phyloP scores from a whole-genome alignment of 2,329 filamentous ascomycete genomes.

The Ophiostoma novo-ulmi region DNA sequence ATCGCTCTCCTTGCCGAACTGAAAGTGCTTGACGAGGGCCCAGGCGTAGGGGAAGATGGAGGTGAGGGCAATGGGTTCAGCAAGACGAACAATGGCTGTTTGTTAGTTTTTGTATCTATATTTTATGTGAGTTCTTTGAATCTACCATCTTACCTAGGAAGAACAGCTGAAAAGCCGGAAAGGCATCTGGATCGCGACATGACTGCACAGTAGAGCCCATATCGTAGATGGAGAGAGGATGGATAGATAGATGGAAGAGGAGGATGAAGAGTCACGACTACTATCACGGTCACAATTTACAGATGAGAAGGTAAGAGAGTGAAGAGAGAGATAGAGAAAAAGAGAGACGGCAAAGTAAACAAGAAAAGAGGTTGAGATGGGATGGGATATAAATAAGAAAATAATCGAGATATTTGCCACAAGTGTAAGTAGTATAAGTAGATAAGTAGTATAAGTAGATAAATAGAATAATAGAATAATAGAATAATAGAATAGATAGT shows the following conservation, averaged over 20 bases:
- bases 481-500: background rate
- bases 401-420: background rate
- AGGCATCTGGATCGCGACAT: conserved; percentile 63
- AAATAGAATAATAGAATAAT: background rate
- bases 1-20: conserved; percentile 66
- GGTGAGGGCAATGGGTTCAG: conserved; percentile 87
- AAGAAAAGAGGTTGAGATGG: background rate
- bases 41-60: conserved; percentile 92
- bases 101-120: background rate
- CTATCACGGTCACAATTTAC: too few relatives aligned
- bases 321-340: background rate
- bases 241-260: background rate
- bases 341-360: background rate
- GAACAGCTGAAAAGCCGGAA: conserved; percentile 77
- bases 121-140: too few relatives aligned
- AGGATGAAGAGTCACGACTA: background rate
- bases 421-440: background rate
- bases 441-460: background rate
- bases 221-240: conserved; percentile 31
- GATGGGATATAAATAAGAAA: background rate
- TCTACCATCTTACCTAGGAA: conserved; percentile 61
- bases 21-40: conserved; percentile 71
- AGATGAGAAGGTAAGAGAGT: too few relatives aligned
- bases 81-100: conserved; percentile 81
- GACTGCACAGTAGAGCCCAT: conserved; percentile 51